Base-by-base conservation (phyloP, 1,139 yeast genomes). In the Debaryomyces udenii region DNA sequence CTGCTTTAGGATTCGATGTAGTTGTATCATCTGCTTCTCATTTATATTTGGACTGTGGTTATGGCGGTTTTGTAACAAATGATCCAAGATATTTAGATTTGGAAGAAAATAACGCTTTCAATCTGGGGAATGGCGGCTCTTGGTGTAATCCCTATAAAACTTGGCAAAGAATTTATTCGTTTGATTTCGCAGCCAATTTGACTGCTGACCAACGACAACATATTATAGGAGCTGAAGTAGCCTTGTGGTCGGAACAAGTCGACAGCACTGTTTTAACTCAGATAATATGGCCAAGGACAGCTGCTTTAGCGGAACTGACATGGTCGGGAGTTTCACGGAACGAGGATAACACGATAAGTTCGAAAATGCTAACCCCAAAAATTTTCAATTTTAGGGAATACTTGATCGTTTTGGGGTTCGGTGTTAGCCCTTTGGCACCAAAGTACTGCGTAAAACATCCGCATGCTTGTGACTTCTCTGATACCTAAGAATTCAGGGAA, bases 111-210 rank as follows among this genome's bases (percentile, higher is more conserved):
- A 45, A 42, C 3, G 61, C 47, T 3, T 67, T 65, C 51, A 68
- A 69, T 50, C 48, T 50, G 18, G 64, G 64, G 11, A 40, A 39
- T 32, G 76, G 70, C 9, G 78, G 77, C 3, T 64, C 74, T n/a
- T 75, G 77, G 76, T 74, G 80, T 54, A 72, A 64, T 27, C 77
- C 78, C 2, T 74, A 74, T 57, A 74, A 72, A 49, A 68, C 76
- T 9, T 73, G 76, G 77, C 79, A 74, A 50, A 57, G 75, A 40
- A 70, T 75, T 30, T 73, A 73, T 49, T 57, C 57, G 40, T 71
- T 57, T 43, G 76, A 74, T 47, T 59, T 72, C 42, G 54, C 64
- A 15, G 56, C 51, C 15, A 60, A 59, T 36, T 59, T 75, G 42
- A 69, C 73, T n/a, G 61, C 47, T 1, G 51, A 43, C 2, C 70